Base-by-base conservation (phyloP, 495 filamentous ascomycete species). In the Monascus purpureus region DNA sequence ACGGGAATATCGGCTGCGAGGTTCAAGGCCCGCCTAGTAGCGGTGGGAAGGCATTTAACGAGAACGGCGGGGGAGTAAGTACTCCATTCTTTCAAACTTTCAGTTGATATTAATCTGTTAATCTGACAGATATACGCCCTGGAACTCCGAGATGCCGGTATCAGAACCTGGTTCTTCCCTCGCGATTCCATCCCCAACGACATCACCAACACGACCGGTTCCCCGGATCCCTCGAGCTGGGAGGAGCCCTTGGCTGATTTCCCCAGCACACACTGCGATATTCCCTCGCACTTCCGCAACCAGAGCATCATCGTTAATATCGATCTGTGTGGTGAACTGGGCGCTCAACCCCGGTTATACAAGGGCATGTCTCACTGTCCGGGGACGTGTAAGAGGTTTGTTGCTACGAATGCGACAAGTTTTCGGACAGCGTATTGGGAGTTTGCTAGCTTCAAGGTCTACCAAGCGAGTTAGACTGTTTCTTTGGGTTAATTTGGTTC, bases 241-340 rank as follows among this genome's bases (percentile, higher is more conserved):
- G 59, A 52, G 1, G 49, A 42, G 5, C 50, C 66, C 3, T 36
- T 67, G 15, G 66, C 66, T 1, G 66, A 70, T 39, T 70, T 70
- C 43, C 66, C 68, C 6, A 49, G 42, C 18, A 68, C 66, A 0
- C 32, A 67, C 31, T 70, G 66, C 36, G 50, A 67, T 33, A 64
- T 68, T 32, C 23, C 38, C 1, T 42, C 48, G 2, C 61, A 68
- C 34, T 70, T 70, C 47, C 41, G 35, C 23, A 70, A 70, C 29
- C 55, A 65, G 40, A 62, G 56, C 37, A 70, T 70, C 35, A 59
- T 70, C 34, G 58, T 46, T 1, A 68, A 70, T 36, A 70, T 68
- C 33, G 63, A 66, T 41, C 49, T 70, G 2, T 70, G 65, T 32
- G 65, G 65, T 0, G 29, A 54, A 13, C 43, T 55, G 19, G 64